Conservation (phyloP, 768 basidiomycete species). For the Boletus subcaerulescens region DNA sequence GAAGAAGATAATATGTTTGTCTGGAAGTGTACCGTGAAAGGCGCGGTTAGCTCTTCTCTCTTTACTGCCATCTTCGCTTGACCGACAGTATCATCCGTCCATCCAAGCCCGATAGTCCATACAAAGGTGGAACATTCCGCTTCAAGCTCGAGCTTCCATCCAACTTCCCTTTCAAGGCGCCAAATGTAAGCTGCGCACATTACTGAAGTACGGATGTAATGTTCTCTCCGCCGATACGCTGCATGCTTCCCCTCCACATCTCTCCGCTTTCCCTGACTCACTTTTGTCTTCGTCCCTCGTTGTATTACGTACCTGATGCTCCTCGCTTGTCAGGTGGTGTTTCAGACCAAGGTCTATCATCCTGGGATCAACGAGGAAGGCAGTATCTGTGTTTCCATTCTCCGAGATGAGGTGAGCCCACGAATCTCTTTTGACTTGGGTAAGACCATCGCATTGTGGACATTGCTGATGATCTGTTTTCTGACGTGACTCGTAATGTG, state of each 20-base stretch:
- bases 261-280: neutral
- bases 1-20: constrained; percentile 70
- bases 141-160: constrained; percentile 71
- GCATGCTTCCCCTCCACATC: constrained; percentile 1
- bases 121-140: constrained; percentile 77
- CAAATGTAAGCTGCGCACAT: constrained; percentile 47
- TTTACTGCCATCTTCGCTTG: neutral
- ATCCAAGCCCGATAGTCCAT: constrained; percentile 69
- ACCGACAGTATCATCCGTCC: constrained; percentile 2
- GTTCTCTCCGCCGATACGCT: constrained; percentile 21
- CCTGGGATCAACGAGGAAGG: constrained; percentile 91
- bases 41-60: constrained; percentile 48
- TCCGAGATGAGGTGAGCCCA: constrained; percentile 72
- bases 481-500: neutral
- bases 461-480: constrained; percentile 4
- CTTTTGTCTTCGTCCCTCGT: neutral
- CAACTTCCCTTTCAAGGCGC: constrained; percentile 88
- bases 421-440: constrained; percentile 1
- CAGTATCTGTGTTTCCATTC: constrained; percentile 76
- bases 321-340: constrained; percentile 56
- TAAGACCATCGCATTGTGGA: neutral
- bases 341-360: constrained; percentile 86
- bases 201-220: neutral
- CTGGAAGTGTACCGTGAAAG: constrained; percentile 79
- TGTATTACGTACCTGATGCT: constrained; percentile 19